A percentile compares a stretch with the other conserved stretches of the same genome.
Evolutionary conservation across 768 basidiomycete genomes (phyloP).

Genomic region (Suillus luteus): DNA sequence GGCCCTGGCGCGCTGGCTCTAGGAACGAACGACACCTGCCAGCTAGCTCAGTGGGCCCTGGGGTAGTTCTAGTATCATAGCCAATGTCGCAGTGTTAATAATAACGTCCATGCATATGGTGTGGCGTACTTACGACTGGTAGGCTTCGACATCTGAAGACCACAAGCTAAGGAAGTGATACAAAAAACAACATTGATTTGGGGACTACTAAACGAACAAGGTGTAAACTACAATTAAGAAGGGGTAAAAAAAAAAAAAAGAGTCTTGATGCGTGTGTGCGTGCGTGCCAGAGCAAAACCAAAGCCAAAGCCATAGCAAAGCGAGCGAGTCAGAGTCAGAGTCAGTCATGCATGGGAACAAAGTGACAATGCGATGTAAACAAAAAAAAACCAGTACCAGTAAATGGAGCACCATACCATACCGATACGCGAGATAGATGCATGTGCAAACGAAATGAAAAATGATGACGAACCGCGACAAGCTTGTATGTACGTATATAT

Average conservation of each 20-base stretch:
- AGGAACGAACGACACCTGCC: too few species aligned
- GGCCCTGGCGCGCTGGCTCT: too few species aligned
- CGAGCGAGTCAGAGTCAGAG: not conserved
- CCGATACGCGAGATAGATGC: not conserved
- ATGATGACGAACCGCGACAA: not conserved
- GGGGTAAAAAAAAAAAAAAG: not conserved
- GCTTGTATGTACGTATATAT: not conserved
- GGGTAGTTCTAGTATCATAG: too few species aligned
- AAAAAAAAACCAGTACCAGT: not conserved
- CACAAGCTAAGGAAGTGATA: not conserved
- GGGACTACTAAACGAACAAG: not conserved
- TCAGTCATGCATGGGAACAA: not conserved
- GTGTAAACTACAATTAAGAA: slow-evolving; percentile 1
- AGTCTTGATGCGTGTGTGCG: not conserved
- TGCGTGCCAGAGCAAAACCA: too few species aligned
- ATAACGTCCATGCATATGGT: too few species aligned
- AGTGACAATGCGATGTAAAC: not conserved
- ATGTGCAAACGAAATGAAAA: not conserved
- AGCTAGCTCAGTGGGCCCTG: too few species aligned
- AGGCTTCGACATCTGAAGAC: not conserved
- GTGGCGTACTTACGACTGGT: too few species aligned
- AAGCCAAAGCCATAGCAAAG: too few species aligned
- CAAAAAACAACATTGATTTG: not conserved
- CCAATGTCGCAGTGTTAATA: too few species aligned
- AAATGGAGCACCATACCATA: not conserved